These are phyloP conservation scores for Globisporangium cederbergense DNA, from an alignment of 352 stramenopile species.

Conservation along the genomic window DNA sequence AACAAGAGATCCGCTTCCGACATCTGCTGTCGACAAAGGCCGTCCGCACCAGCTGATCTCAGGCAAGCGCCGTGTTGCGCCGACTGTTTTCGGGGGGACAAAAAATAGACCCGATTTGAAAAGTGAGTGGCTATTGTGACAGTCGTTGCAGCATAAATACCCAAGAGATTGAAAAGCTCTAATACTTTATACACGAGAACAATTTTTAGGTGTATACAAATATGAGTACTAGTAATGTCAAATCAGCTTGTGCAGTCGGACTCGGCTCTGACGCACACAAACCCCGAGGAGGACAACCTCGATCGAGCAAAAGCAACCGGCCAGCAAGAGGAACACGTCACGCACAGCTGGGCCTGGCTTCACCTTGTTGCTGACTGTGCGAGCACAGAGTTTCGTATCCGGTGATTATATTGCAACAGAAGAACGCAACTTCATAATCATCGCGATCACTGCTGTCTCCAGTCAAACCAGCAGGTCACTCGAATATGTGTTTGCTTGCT, in stretches of 20 bases:
- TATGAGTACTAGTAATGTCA: too few species aligned
- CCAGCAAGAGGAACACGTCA: too few species aligned
- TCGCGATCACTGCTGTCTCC: not conserved
- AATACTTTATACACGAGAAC: too few species aligned
- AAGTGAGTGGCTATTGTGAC: not conserved
- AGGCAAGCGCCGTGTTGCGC: not conserved
- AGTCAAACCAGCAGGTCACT: too few species aligned
- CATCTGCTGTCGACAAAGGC: conserved; percentile 14
- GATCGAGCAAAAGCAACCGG: too few species aligned
- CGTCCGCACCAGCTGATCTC: conserved; percentile 16
- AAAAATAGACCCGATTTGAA: not conserved
- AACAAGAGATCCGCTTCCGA: conserved; percentile 15
- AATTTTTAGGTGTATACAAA: too few species aligned
- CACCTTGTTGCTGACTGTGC: not conserved
- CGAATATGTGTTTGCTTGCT: not conserved
- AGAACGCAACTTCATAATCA: not conserved
- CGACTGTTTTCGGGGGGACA: conserved; percentile 4
- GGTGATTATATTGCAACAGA: not conserved
- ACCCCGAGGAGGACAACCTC: too few species aligned
- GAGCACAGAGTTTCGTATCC: not conserved
- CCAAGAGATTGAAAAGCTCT: too few species aligned
- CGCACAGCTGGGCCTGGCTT: not conserved
- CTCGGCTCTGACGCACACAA: too few species aligned
- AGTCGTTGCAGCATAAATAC: too few species aligned
- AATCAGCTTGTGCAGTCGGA: too few species aligned